These are phyloP conservation scores for Chaetomiaceae sp. DNA, from an alignment of 2,329 filamentous ascomycete species.

Conservation along the genomic window DNA sequence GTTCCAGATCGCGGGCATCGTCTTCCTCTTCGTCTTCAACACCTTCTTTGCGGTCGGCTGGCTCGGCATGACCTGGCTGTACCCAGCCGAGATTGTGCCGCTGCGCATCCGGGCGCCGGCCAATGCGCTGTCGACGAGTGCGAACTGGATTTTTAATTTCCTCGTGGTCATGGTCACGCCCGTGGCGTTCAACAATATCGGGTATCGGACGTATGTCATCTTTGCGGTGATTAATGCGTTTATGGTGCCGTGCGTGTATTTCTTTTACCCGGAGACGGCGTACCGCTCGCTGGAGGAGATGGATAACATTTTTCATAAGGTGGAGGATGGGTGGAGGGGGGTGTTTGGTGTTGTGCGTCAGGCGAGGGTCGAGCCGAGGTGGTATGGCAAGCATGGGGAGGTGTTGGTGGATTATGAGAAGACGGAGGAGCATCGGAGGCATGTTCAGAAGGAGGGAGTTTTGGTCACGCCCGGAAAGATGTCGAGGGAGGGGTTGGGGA, in stretches of 20 bases:
- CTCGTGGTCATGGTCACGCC: background rate
- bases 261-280: background rate
- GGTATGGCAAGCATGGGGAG: slow-evolving; percentile 58
- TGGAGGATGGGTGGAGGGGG: slow-evolving; percentile 37
- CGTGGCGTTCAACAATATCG: background rate
- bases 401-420: slow-evolving; percentile 45
- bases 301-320: slow-evolving; percentile 53
- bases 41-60: background rate
- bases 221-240: background rate
- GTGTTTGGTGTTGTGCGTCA: slow-evolving; percentile 40
- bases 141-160: slow-evolving; percentile 5
- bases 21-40: slow-evolving; percentile 1
- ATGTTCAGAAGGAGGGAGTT: background rate
- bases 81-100: background rate
- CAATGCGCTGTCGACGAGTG: background rate
- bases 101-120: background rate
- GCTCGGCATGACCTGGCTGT: background rate
- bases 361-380: slow-evolving; percentile 46
- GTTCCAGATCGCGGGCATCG: background rate
- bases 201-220: background rate
- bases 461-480: background rate
- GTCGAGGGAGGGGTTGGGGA: background rate
- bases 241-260: background rate
- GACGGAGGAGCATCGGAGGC: slow-evolving; percentile 25
- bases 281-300: slow-evolving; percentile 1